Evolutionary conservation across 2,329 filamentous ascomycete genomes (phyloP).

Genomic region (Aspergillus phoenicis): DNA sequence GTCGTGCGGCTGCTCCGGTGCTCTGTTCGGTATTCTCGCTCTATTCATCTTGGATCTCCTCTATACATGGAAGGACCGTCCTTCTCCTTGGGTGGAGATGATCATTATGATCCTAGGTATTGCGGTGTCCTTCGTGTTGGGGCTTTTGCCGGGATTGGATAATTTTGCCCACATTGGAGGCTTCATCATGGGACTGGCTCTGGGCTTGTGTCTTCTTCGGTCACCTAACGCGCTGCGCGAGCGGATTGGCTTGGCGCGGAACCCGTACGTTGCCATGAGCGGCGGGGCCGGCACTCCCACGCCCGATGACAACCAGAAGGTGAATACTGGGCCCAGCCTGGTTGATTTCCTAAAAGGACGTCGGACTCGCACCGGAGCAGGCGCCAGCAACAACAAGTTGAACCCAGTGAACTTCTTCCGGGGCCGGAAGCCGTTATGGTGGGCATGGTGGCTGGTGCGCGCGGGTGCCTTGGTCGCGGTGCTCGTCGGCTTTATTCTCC

Average conservation of each 20-base stretch:
- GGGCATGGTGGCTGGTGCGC: constrained; percentile 93
- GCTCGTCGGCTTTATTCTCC: constrained; percentile 79
- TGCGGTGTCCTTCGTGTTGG: constrained; percentile 85
- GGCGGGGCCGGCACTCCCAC: constrained; percentile 43
- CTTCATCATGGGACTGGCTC: constrained; percentile 85
- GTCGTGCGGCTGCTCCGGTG: constrained; percentile 86
- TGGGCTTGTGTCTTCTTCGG: constrained; percentile 84
- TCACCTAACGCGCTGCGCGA: constrained; percentile 79
- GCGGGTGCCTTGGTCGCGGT: constrained; percentile 77
- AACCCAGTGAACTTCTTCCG: constrained; percentile 74
- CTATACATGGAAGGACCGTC: constrained; percentile 85
- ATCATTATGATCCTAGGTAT: constrained; percentile 84
- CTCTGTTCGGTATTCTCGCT: constrained; percentile 88
- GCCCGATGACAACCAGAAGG: constrained; percentile 43
- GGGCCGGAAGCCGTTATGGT: constrained; percentile 90
- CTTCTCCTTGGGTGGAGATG: constrained; percentile 78
- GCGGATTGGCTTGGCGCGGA: constrained; percentile 68
- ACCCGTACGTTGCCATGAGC: constrained; percentile 71
- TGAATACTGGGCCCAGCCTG: constrained; percentile 63
- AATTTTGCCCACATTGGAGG: constrained; percentile 98
- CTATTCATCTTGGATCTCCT: constrained; percentile 85
- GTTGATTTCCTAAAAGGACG: constrained; percentile 42
- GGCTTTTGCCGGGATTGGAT: constrained; percentile 87
- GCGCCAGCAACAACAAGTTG: constrained; percentile 51
- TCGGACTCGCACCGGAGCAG: constrained; percentile 61